These are phyloP conservation scores for Tolypocladium inflatum DNA, from an alignment of 2,329 filamentous ascomycete species.

Conservation along the genomic window DNA sequence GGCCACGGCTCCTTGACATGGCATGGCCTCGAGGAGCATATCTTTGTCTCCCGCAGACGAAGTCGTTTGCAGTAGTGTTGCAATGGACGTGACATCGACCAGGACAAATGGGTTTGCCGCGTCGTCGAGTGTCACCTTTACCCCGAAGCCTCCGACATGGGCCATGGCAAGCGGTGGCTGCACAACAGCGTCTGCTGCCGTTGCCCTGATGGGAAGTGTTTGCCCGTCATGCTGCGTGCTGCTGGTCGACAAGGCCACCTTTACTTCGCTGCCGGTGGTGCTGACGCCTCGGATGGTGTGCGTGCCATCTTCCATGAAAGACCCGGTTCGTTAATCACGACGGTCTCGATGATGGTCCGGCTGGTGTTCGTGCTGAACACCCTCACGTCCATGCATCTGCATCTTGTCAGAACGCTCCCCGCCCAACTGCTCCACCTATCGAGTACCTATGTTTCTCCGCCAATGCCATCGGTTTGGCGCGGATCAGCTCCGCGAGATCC, in stretches of 20 bases:
- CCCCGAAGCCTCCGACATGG: conserved; percentile 14
- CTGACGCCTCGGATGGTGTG: conserved; percentile 51
- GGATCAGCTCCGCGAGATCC: conserved; percentile 44
- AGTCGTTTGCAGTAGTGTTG: not conserved
- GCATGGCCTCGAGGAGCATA: conserved; percentile 16
- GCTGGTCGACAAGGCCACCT: conserved; percentile 47
- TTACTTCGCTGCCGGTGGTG: conserved; percentile 42
- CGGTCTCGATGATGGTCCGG: conserved; percentile 44
- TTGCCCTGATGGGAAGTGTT: conserved; percentile 48
- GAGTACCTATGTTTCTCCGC: conserved; percentile 25
- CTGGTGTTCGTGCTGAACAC: conserved; percentile 56
- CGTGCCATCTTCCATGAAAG: conserved; percentile 35
- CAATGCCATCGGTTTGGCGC: conserved; percentile 53
- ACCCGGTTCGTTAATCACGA: conserved; percentile 38
- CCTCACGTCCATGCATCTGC: conserved; percentile 18
- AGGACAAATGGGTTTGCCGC: conserved; percentile 35
- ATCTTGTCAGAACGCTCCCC: too few species aligned
- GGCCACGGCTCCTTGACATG: too few species aligned
- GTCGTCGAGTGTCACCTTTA: conserved; percentile 22
- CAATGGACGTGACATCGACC: conserved; percentile 27
- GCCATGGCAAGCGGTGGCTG: not conserved
- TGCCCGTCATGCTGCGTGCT: conserved; percentile 50
- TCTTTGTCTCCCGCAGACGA: not conserved
- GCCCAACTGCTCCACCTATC: too few species aligned
- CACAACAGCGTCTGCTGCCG: conserved; percentile 24